These are phyloP conservation scores for Saccharomyces pastorianus DNA, from an alignment of 1,139 yeast species.

Conservation along the genomic window DNA sequence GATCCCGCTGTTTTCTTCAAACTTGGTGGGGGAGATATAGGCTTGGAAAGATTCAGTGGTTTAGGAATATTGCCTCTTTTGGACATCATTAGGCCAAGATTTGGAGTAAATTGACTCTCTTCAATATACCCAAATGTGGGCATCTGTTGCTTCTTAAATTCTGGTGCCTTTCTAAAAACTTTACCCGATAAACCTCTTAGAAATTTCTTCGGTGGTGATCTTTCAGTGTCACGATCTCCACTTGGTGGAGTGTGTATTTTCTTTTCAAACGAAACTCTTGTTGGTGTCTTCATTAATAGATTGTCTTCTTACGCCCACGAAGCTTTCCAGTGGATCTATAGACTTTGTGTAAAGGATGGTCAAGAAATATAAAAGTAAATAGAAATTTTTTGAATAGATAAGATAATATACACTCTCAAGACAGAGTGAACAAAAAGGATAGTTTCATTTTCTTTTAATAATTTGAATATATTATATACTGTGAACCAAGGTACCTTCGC, in stretches of 20 bases:
- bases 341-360: not conserved
- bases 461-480: not conserved
- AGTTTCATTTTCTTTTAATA: not conserved
- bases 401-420: not conserved
- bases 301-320: not conserved
- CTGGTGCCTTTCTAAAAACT: constrained; percentile 16
- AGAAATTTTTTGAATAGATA: not conserved
- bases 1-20: constrained; percentile 6
- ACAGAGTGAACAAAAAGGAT: not conserved
- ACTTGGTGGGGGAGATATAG: constrained; percentile 18
- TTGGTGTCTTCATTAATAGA: constrained; percentile 14
- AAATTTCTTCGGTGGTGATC: constrained; percentile 17
- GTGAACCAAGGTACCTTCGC: not conserved
- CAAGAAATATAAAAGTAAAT: not conserved
- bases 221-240: constrained; percentile 14
- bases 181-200: constrained; percentile 24
- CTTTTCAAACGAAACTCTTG: constrained; percentile 14
- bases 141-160: constrained; percentile 5
- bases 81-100: constrained; percentile 3
- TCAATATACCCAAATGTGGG: not conserved
- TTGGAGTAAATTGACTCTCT: constrained; percentile 1
- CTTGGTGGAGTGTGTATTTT: constrained; percentile 30
- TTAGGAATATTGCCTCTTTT: constrained; percentile 16
- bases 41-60: constrained; percentile 17
- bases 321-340: not conserved